A percentile compares a stretch with the other conserved stretches of the same genome.
Conservation (phyloP, 805 yeast genomes). For the Saturnispora hagleri region DNA sequence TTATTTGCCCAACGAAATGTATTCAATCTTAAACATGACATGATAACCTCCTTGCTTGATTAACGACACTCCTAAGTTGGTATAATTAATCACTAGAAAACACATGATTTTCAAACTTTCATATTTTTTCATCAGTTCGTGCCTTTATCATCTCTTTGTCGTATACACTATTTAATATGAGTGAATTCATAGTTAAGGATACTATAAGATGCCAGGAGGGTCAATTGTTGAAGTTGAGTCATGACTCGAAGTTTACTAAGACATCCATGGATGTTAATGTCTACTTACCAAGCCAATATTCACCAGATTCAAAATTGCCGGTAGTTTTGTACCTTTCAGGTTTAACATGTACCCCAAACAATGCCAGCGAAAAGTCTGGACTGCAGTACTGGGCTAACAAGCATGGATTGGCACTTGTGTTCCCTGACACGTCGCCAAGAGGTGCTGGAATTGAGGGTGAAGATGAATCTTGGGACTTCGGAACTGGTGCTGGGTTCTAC, state of each 20-base stretch:
- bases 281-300: constrained; percentile 57
- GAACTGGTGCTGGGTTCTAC: constrained; percentile 93
- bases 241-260: constrained; percentile 53
- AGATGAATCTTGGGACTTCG: constrained; percentile 68
- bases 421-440: constrained; percentile 96
- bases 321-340: constrained; percentile 79
- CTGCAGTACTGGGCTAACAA: constrained; percentile 73
- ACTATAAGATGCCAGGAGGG: constrained; percentile 67
- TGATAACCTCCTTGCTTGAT: neutral
- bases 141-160: neutral
- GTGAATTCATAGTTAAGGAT: constrained; percentile 17
- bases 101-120: neutral
- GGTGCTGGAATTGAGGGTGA: constrained; percentile 74
- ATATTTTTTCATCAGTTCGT: neutral
- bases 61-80: neutral
- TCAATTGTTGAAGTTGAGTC: constrained; percentile 61
- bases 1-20: neutral
- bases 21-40: neutral
- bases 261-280: constrained; percentile 80
- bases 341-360: constrained; percentile 86
- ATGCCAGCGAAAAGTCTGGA: constrained; percentile 89
- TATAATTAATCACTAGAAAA: too few relatives aligned
- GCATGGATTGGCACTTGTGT: constrained; percentile 79
- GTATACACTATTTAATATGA: neutral
- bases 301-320: constrained; percentile 43